Percentiles rank a stretch among this genome's conserved stretches.
Evolutionary conservation across 1,284 basidiomycete species (phyloP).

Genomic region (Gymnopus androsaceus): DNA sequence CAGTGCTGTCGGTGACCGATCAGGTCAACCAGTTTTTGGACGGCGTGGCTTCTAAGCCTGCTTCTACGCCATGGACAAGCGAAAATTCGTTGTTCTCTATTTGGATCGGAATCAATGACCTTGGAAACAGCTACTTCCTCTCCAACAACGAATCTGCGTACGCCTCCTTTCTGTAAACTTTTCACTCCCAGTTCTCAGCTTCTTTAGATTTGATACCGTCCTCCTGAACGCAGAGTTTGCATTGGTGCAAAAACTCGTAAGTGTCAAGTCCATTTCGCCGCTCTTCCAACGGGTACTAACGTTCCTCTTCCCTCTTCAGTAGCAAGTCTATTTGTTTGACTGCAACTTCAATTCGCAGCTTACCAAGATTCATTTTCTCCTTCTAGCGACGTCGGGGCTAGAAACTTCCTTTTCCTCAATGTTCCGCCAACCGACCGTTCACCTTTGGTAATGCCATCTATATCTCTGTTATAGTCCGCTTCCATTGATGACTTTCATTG

Average conservation of each 20-base stretch:
- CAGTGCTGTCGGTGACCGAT: slow-evolving; percentile 53
- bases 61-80: slow-evolving; percentile 53
- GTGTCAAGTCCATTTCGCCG: slow-evolving; percentile 22
- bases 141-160: slow-evolving; percentile 51
- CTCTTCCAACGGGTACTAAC: background rate
- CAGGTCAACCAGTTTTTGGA: slow-evolving; percentile 56
- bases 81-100: slow-evolving; percentile 55
- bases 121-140: slow-evolving; percentile 52
- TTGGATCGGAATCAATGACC: slow-evolving; percentile 66
- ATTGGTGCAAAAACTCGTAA: slow-evolving; percentile 54
- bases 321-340: slow-evolving; percentile 7
- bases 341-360: too few relatives aligned
- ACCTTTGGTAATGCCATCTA: slow-evolving; percentile 42
- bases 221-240: slow-evolving; percentile 56
- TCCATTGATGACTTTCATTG: background rate
- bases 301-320: background rate
- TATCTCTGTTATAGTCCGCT: background rate
- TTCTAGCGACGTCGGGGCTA: slow-evolving; percentile 41
- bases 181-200: background rate
- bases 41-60: slow-evolving; percentile 44
- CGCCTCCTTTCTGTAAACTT: slow-evolving; percentile 21
- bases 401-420: slow-evolving; percentile 62
- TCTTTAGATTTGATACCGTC: slow-evolving; percentile 43
- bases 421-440: slow-evolving; percentile 58
- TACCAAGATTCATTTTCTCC: background rate